Percentiles rank a stretch among this genome's conserved stretches.
phyloP scores from a whole-genome alignment of 306 rosid genomes.

The Acmispon strigosus region DNA sequence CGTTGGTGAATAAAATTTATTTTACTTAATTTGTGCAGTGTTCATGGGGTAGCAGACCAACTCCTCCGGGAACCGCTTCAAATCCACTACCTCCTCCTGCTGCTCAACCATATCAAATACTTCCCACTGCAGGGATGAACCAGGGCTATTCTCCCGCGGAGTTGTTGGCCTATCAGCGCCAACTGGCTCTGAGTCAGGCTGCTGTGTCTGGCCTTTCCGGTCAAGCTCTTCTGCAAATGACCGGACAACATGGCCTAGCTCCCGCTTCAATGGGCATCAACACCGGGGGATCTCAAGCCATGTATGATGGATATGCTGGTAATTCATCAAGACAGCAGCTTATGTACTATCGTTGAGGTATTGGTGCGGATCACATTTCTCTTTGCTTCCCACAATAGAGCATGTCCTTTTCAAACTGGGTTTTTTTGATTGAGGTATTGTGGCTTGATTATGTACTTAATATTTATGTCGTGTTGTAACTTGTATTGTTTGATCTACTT shows the following conservation, averaged over 20 bases:
- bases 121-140: slow-evolving; percentile 57
- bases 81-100: slow-evolving; percentile 50
- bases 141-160: slow-evolving; percentile 70
- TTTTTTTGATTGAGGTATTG: slow-evolving; percentile 27
- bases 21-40: slow-evolving; percentile 34
- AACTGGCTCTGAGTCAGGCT: slow-evolving; percentile 65
- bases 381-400: slow-evolving; percentile 19
- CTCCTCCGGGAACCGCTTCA: slow-evolving; percentile 55
- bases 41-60: slow-evolving; percentile 64
- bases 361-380: slow-evolving; percentile 21
- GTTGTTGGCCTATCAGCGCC: slow-evolving; percentile 70
- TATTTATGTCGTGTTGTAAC: slow-evolving; percentile 37
- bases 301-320: slow-evolving; percentile 61
- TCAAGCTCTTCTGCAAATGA: slow-evolving; percentile 54
- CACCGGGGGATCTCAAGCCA: slow-evolving; percentile 58
- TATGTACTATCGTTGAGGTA: slow-evolving; percentile 58
- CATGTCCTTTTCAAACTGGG: slow-evolving; percentile 15
- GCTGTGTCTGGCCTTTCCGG: slow-evolving; percentile 62
- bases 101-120: slow-evolving; percentile 62
- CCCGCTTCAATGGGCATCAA: slow-evolving; percentile 53
- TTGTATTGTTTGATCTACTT: slow-evolving; percentile 25
- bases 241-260: slow-evolving; percentile 51
- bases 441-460: slow-evolving; percentile 28
- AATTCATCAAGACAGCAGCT: slow-evolving; percentile 67
- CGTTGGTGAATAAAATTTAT: not conserved